A percentile compares a stretch with the other conserved stretches of the same genome.
These are phyloP conservation scores for Schizosaccharomyces octosporus DNA, from an alignment of 805 yeast species.

Conservation along the genomic window DNA sequence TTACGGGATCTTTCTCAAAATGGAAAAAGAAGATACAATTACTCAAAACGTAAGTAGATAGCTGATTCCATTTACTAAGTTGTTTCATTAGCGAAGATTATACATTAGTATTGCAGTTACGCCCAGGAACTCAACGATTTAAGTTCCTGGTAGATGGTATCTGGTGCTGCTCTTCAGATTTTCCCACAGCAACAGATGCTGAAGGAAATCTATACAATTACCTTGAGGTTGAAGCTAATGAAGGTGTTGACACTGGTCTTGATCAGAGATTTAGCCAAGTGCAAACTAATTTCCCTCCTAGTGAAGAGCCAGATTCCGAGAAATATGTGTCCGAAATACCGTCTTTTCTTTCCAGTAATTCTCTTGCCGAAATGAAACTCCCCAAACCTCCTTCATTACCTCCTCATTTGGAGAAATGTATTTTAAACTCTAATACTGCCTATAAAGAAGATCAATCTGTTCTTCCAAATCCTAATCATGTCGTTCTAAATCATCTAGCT, in stretches of 20 bases:
- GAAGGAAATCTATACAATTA: slow-evolving; percentile 90
- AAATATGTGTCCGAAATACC: slow-evolving; percentile 19
- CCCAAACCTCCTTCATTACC: slow-evolving; percentile 70
- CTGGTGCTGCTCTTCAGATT: slow-evolving; percentile 58
- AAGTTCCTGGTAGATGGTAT: slow-evolving; percentile 88
- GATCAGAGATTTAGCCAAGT: slow-evolving; percentile 4
- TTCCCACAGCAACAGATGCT: slow-evolving; percentile 94
- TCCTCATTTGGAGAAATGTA: slow-evolving; percentile 86
- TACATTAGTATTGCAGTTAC: slow-evolving; percentile 48
- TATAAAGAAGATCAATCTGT: slow-evolving; percentile 70
- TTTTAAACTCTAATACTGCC: slow-evolving; percentile 41
- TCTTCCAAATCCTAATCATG: slow-evolving; percentile 81
- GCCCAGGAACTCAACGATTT: slow-evolving; percentile 80
- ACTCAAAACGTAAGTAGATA: slow-evolving; percentile 3
- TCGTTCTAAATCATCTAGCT: slow-evolving; percentile 80
- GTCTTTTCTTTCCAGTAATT: slow-evolving; percentile 13
- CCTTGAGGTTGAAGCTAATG: slow-evolving; percentile 31
- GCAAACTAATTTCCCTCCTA: neutral
- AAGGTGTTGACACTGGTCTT: slow-evolving; percentile 6
- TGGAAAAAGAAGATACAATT: slow-evolving; percentile 96
- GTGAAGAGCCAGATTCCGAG: slow-evolving; percentile 7
- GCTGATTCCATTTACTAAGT: neutral
- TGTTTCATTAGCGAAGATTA: slow-evolving; percentile 14
- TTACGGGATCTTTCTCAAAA: slow-evolving; percentile 91
- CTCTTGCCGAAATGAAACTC: slow-evolving; percentile 13